Percentiles rank a stretch among this genome's conserved stretches.
These are phyloP conservation scores for Calcarisporium arbuscula DNA, from an alignment of 2,329 filamentous ascomycete species.

Conservation along the genomic window DNA sequence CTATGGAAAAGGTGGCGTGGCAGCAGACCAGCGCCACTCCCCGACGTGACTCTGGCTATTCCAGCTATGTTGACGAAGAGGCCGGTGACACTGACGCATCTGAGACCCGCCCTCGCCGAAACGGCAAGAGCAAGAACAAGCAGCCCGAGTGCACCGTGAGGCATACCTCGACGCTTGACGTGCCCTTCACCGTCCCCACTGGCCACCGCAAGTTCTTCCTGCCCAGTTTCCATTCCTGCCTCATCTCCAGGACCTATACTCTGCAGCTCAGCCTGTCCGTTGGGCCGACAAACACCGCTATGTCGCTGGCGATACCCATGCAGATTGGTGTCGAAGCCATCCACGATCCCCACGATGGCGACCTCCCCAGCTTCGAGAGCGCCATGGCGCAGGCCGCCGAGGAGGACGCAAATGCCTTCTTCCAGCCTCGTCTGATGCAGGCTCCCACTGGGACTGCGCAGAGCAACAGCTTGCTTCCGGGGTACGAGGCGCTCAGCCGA, in stretches of 20 bases:
- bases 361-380: constrained; percentile 44
- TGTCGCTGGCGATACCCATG: constrained; percentile 42
- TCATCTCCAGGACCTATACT: constrained; percentile 49
- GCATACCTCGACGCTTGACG: constrained; percentile 35
- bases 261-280: constrained; percentile 40
- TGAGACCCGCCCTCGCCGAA: constrained; percentile 11
- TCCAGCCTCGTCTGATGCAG: constrained; percentile 34
- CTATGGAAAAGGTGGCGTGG: constrained; percentile 35
- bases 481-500: constrained; percentile 28
- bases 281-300: constrained; percentile 33
- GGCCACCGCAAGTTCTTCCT: constrained; percentile 44
- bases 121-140: constrained; percentile 7
- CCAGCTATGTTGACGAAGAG: constrained; percentile 28
- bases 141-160: constrained; percentile 20
- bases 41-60: constrained; percentile 49
- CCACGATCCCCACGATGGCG: constrained; percentile 23
- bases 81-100: constrained; percentile 27
- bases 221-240: constrained; percentile 53
- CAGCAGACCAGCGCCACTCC: constrained; percentile 26
- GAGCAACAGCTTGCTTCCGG: constrained; percentile 29
- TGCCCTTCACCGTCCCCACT: constrained; percentile 43
- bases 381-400: constrained; percentile 35
- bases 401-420: constrained; percentile 35
- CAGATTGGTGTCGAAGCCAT: constrained; percentile 42
- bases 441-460: constrained; percentile 26